Evolutionary conservation across 2,329 filamentous ascomycete genomes (phyloP).

Genomic region (Diaporthe vaccinii): DNA sequence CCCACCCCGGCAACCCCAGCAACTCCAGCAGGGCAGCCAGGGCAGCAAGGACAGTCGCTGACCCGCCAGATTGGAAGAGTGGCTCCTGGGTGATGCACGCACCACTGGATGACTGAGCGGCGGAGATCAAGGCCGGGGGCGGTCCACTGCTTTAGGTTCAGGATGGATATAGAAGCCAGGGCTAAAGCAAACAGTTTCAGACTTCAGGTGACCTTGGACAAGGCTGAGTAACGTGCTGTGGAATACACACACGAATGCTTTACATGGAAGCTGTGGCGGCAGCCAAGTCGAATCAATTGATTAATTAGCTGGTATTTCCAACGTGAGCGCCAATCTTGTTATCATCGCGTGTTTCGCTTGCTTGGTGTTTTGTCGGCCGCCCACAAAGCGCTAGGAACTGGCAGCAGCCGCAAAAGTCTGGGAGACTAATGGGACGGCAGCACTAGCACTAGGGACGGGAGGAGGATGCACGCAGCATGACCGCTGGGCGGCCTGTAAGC

Average conservation of each 20-base stretch:
- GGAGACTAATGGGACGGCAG: constrained; percentile 16
- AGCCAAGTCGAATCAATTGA: not conserved
- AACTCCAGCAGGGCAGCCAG: not conserved
- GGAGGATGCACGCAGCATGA: not conserved
- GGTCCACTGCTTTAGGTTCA: constrained; percentile 25
- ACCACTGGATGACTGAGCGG: not conserved
- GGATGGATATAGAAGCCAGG: constrained; percentile 30
- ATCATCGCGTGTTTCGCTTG: constrained; percentile 16
- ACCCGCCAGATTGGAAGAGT: constrained; percentile 27
- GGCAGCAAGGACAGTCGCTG: constrained; percentile 4
- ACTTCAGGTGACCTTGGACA: constrained; percentile 13
- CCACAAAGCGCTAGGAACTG: not conserved
- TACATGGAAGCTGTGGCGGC: not conserved
- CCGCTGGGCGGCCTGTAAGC: constrained; percentile 5
- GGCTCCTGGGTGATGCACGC: constrained; percentile 12
- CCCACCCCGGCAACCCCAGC: not conserved
- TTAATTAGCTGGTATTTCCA: not conserved
- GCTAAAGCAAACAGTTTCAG: constrained; percentile 24
- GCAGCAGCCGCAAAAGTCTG: not conserved
- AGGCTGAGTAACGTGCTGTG: not conserved
- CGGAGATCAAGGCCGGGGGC: constrained; percentile 24
- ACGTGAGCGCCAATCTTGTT: constrained; percentile 15
- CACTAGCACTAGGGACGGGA: constrained; percentile 18
- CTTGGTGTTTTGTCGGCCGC: constrained; percentile 22
- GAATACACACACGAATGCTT: not conserved